Base-by-base conservation (phyloP, 1,139 yeast species). In the Yamadazyma jaroonii region DNA sequence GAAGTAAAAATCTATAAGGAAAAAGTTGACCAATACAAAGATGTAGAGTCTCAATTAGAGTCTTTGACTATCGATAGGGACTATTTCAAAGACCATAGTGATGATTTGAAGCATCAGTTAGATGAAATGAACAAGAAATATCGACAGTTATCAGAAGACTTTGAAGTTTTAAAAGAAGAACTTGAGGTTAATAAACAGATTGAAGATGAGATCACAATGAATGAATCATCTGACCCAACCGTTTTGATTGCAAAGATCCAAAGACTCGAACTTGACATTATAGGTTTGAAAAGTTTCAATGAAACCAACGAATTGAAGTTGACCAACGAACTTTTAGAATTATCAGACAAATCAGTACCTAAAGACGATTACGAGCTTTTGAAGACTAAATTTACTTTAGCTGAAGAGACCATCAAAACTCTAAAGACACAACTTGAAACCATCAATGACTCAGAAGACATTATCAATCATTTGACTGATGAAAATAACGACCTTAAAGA, bases 381-480 rank as follows among this genome's bases (percentile, higher is more conserved):
- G 0, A 41, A 53, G n/a, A 46, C 49, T 2, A 63, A 70, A 40
- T 53, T 79, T 6, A 43, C 44, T 0, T 48, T 48, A 3, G 67
- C 83, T 0, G 71, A 77, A 29, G 52, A 47, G 0, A 61, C 67
- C 1, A 71, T 81, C 13, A 46, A 45, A 2, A 72, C 70, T 1
- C 61, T 84, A 14, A 70, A 73, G 40, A 58, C 54, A 2, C 72
- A 67, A 39, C 41, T 79, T 9, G 77, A 73, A 8, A 55, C 62
- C 0, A 56, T 70, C 7, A 56, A 63, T 4, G 74, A 73, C 17
- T 69, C 72, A 47, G 77, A 71, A 31, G 49, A 49, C 24, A 58
- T 83, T 39, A 71, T 83, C 21, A 88, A 81, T 36, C 68, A 63
- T 20, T 59, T 84, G 36, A 77, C 84, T 0, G 58, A 64, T 6